phyloP scores from a whole-genome alignment of 805 yeast species.

The Metschnikowia borealis region DNA sequence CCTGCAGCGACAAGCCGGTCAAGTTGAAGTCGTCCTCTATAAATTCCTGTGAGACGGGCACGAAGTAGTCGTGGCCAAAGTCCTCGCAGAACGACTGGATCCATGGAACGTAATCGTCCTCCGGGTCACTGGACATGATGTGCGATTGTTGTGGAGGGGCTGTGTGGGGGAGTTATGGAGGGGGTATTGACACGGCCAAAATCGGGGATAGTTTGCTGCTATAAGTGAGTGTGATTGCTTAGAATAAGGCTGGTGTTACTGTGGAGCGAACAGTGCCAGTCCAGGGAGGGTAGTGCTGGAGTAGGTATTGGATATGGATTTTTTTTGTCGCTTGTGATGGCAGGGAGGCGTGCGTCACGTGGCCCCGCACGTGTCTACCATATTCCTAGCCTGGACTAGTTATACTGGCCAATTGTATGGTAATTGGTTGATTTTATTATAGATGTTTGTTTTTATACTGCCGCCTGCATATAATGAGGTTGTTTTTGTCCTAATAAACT shows the following conservation, averaged over 20 bases:
- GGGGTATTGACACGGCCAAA: too few species aligned
- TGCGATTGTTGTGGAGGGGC: not conserved
- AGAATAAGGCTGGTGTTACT: not conserved
- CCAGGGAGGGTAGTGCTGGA: not conserved
- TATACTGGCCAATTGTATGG: too few species aligned
- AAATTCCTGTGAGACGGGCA: constrained; percentile 86
- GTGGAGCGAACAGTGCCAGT: not conserved
- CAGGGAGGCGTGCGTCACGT: constrained; percentile 3
- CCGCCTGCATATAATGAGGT: too few species aligned
- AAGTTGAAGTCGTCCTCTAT: constrained; percentile 95
- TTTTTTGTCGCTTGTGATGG: constrained; percentile 5
- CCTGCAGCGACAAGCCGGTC: constrained; percentile 80
- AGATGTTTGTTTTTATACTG: too few species aligned
- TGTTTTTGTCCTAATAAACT: too few species aligned
- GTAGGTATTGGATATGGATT: not conserved
- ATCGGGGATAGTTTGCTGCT: not conserved
- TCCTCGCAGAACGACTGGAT: constrained; percentile 72
- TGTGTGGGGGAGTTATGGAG: not conserved
- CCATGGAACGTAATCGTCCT: constrained; percentile 71
- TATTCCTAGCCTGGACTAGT: too few species aligned
- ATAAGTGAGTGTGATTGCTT: constrained; percentile 1
- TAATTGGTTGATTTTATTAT: too few species aligned
- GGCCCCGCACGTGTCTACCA: not conserved
- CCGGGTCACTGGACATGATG: constrained; percentile 39
- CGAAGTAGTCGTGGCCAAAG: constrained; percentile 86